A percentile compares a stretch with the other conserved stretches of the same genome.
These are phyloP conservation scores for Tolypocladium ovalisporum DNA, from an alignment of 2,329 filamentous ascomycete species.

Conservation along the genomic window DNA sequence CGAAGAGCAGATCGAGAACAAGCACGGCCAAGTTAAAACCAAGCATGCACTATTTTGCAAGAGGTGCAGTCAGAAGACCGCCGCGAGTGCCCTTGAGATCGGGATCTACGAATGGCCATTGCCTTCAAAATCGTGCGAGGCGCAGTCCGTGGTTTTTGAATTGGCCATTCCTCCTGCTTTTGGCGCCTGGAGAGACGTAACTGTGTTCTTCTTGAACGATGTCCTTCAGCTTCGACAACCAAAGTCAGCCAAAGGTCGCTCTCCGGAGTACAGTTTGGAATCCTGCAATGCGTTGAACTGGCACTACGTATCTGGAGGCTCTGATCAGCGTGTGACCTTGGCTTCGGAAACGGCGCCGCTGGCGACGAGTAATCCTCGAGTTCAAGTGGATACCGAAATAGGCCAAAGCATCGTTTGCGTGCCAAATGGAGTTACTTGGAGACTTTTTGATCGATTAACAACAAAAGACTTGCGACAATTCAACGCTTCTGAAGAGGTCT, in stretches of 20 bases:
- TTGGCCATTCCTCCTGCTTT: constrained; percentile 29
- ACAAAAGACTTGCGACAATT: neutral
- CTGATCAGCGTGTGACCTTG: neutral
- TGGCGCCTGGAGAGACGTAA: constrained; percentile 35
- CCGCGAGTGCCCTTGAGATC: neutral
- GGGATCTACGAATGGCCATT: constrained; percentile 40
- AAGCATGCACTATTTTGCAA: neutral
- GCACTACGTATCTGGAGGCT: neutral
- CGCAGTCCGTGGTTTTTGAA: constrained; percentile 42
- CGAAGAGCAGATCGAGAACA: neutral
- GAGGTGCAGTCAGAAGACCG: neutral
- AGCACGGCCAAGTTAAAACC: neutral
- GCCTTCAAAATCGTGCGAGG: constrained; percentile 16
- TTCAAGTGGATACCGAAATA: neutral
- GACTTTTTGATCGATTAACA: neutral
- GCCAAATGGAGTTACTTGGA: neutral
- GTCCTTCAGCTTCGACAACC: constrained; percentile 15
- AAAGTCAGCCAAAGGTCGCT: neutral
- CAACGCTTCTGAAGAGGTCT: neutral
- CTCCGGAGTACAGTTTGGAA: neutral
- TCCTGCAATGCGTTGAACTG: neutral
- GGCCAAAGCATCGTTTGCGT: neutral
- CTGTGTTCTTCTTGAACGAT: constrained; percentile 24
- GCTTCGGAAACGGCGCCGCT: neutral
- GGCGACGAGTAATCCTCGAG: neutral